Evolutionary conservation across 495 filamentous ascomycete genomes (phyloP).

Genomic region (Neurospora sp.): DNA sequence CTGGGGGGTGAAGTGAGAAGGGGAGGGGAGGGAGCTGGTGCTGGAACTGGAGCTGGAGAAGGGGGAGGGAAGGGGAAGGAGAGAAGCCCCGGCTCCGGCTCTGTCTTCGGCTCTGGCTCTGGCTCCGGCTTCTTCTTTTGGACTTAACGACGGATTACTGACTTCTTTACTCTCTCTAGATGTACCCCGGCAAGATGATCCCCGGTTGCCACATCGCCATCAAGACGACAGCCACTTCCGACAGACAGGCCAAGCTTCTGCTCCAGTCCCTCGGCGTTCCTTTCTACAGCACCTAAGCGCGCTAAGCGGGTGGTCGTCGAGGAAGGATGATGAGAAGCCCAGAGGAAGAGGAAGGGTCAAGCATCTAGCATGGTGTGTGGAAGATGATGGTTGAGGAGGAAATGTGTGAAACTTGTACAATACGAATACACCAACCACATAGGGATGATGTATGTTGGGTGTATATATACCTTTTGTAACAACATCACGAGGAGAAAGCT

Average conservation of each 20-base stretch:
- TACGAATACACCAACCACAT: not conserved
- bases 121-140: not conserved
- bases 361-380: too few species aligned
- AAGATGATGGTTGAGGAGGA: not conserved
- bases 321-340: too few species aligned
- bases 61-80: too few species aligned
- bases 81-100: not conserved
- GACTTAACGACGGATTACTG: not conserved
- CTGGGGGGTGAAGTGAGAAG: not conserved
- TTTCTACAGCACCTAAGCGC: conserved; percentile 39
- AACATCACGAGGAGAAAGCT: not conserved
- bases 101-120: not conserved
- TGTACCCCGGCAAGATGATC: conserved; percentile 53
- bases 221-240: conserved; percentile 79
- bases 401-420: not conserved
- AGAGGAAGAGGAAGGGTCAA: too few species aligned
- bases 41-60: not conserved
- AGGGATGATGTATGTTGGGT: not conserved
- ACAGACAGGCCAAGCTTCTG: conserved; percentile 82
- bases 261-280: conserved; percentile 73
- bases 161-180: conserved; percentile 1
- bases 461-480: not conserved
- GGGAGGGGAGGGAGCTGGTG: not conserved
- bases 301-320: too few species aligned
- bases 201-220: conserved; percentile 79